Percentiles rank a stretch among this genome's conserved stretches.
phyloP scores from a whole-genome alignment of 2,329 filamentous ascomycete genomes.

The Fusarium marasasianum region DNA sequence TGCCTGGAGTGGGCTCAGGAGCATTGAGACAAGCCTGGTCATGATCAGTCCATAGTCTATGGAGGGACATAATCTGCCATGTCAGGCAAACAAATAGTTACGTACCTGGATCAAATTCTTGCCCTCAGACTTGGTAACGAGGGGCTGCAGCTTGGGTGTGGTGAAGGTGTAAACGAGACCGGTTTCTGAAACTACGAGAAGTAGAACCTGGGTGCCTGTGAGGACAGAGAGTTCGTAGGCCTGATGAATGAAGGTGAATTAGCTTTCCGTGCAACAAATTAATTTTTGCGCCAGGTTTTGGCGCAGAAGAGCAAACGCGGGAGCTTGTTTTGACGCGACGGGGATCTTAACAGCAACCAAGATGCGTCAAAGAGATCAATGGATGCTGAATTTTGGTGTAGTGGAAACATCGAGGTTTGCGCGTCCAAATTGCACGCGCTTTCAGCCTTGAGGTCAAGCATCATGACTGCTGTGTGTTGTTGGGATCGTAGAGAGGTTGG shows the following conservation, averaged over 20 bases:
- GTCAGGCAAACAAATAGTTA: background rate
- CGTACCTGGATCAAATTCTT: constrained; percentile 99
- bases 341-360: background rate
- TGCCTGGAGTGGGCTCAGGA: constrained; percentile 84
- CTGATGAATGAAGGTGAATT: constrained; percentile 57
- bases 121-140: constrained; percentile 97
- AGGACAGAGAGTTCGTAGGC: constrained; percentile 97
- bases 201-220: constrained; percentile 95
- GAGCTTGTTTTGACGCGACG: constrained; percentile 20
- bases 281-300: background rate
- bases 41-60: constrained; percentile 9
- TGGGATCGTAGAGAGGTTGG: background rate
- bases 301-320: background rate
- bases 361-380: background rate
- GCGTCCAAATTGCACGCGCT: constrained; percentile 1
- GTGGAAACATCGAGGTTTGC: background rate
- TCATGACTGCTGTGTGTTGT: background rate
- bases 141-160: constrained; percentile 95
- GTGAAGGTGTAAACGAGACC: constrained; percentile 98
- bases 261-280: constrained; percentile 20
- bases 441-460: background rate
- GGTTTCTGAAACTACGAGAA: constrained; percentile 96
- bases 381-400: background rate
- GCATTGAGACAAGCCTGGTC: constrained; percentile 94
- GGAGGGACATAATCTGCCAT: background rate